Base-by-base conservation (phyloP, 768 basidiomycete species). In the Chiua virens region DNA sequence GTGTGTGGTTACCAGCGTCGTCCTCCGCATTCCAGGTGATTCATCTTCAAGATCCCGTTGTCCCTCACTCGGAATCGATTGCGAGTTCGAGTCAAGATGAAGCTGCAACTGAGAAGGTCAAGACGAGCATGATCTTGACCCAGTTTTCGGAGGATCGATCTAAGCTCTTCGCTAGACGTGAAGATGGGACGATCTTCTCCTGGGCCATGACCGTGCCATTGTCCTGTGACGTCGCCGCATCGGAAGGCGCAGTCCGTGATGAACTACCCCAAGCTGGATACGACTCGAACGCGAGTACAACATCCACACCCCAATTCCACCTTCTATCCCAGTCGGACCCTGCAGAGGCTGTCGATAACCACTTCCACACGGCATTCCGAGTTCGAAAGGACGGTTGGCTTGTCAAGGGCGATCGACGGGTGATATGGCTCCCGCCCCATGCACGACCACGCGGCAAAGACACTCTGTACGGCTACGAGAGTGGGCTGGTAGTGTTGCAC, bases 341-440 rank as follows among this genome's bases (percentile, higher is more conserved):
- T 0, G 53, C 45, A 1, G 58, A 60, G 25, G 38, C 21, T 3
- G 7, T 41, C 22, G 57, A 60, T 32, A 4, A 21, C 14, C 25
- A 40, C 20, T 45, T 49, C 3, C 48, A 42, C 21, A 60, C 53
- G 17, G 8, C 53, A 0, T 60, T 52, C 27, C 53, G 48, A n/a
- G 42, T 59, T 8, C 59, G 48, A 3, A 60, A 56, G 46, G 60
- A 60, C 5, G 61, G 60, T 2, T 63, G 57, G 61, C 57, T 61
- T 15, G 50, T 53, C 43, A 25, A 58, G 1, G 59, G 55, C 5
- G 49, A 63, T 5, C 50, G 44, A 13, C 50, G 60, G 15, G 30
- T 63, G 11, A n/a, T 59, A 27, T 61, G 55, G 60, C 8, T 60
- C 1, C 51, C 60, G 8, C 28, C 49, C 1, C 30, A 1, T 18